Evolutionary conservation across 2,329 filamentous ascomycete genomes (phyloP), one percentile per base, ranked within the genome.

Genomic region (Tolypocladium guangdongense): DNA sequence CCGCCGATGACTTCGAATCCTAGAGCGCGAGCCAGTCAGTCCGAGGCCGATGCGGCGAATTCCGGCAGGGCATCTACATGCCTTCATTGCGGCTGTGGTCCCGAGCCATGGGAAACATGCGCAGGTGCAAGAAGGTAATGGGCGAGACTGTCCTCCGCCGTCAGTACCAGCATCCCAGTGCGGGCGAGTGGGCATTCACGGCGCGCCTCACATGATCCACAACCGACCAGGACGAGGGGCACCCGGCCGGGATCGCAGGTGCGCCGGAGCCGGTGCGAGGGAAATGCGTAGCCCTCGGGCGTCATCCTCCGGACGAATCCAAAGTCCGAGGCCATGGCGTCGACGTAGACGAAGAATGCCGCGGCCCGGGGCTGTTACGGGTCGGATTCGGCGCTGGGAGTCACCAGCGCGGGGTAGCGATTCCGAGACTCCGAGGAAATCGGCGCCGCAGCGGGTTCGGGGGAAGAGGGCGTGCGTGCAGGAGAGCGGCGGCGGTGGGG

Each of bases 71-170:
- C 22, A 7, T 12, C 53, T 51, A 59, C 60, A 35, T 52, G 67
- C 66, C 61, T 56, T 67, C 63, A 46, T 68, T 69, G 16, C 84
- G 83, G 60, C 84, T 84, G 69, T 87, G 91, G 70, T 93, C 88
- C 60, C 83, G 81, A 1, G 87, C 88, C 83, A 95, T 90, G 64
- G 90, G 87, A 65, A 93, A 92, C 86, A 95, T 92, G 66, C 88
- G 84, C 57, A 93, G 73, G 66, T 92, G 88, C 32, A 90, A 77
- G 63, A 87, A 87, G 7, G 85, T 88, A 50, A 86, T 82, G 20
- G 87, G 87, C 0, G 84, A 88, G 71, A 90, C 66, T 67, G 47
- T 32, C 11, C 12, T 52, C 33, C 32, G 43, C 41, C 35, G 52
- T 60, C 48, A 59, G 59, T 43, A 33, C 2, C 32, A 11, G 32